These are phyloP conservation scores for Diplodia scrobiculata DNA, from an alignment of 2,329 filamentous ascomycete genomes.

Conservation along the genomic window DNA sequence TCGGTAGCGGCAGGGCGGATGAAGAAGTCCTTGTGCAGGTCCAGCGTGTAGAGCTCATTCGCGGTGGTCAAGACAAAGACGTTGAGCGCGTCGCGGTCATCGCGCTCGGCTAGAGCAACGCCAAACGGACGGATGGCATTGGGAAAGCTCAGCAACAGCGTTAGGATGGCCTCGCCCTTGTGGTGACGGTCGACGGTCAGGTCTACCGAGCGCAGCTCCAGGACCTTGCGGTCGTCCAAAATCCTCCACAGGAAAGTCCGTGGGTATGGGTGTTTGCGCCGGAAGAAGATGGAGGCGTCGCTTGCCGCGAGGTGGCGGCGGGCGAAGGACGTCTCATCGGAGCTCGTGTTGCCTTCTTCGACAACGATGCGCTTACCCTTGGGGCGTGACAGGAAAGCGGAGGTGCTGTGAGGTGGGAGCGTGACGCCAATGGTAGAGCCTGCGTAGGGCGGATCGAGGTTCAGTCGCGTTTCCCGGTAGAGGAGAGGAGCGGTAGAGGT, in stretches of 20 bases:
- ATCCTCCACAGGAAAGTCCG: conserved; percentile 90
- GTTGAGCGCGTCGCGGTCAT: conserved; percentile 74
- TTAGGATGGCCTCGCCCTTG: conserved; percentile 67
- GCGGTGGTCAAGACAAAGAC: conserved; percentile 77
- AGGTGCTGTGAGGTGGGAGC: conserved; percentile 41
- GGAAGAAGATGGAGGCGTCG: conserved; percentile 81
- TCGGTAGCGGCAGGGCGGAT: conserved; percentile 69
- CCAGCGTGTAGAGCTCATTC: conserved; percentile 81
- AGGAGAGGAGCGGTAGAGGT: conserved; percentile 64
- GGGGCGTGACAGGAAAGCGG: conserved; percentile 40
- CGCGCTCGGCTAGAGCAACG: conserved; percentile 77
- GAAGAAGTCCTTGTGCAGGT: conserved; percentile 81
- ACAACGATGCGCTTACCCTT: conserved; percentile 41
- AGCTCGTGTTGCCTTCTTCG: conserved; percentile 45
- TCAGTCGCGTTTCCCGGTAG: conserved; percentile 85
- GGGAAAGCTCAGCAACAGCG: conserved; percentile 76
- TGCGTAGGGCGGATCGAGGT: conserved; percentile 72
- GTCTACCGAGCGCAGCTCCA: conserved; percentile 84
- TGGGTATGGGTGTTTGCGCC: conserved; percentile 72
- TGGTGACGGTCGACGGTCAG: conserved; percentile 65
- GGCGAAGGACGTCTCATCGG: conserved; percentile 75
- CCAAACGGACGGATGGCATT: conserved; percentile 73
- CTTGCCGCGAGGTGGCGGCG: conserved; percentile 69
- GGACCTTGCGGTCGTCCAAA: conserved; percentile 72
- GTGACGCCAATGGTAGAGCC: conserved; percentile 69